Evolutionary conservation across 1,284 basidiomycete genomes (phyloP).

Genomic region (Butyriboletus appendiculatus): DNA sequence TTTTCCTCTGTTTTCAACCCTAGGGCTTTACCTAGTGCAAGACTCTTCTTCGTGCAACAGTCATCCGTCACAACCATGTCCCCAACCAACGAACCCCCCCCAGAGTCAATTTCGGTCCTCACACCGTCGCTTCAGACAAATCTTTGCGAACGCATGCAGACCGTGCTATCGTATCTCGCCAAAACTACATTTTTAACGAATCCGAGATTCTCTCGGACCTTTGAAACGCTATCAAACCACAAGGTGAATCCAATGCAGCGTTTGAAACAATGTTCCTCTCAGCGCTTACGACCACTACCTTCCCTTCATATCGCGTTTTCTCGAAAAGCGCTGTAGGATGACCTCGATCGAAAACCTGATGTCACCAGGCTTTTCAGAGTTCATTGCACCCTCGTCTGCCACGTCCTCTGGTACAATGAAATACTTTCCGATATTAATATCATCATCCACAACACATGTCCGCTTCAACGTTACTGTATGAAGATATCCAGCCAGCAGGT

Average conservation of each 20-base stretch:
- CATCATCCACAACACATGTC: constrained; percentile 26
- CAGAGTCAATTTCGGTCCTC: constrained; percentile 13
- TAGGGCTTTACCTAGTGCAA: too few relatives aligned
- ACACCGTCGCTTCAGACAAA: constrained; percentile 14
- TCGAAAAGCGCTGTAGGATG: constrained; percentile 22
- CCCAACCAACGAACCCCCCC: constrained; percentile 12
- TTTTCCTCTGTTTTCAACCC: too few relatives aligned
- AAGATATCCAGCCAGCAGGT: constrained; percentile 7
- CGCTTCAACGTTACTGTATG: constrained; percentile 9
- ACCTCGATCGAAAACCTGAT: constrained; percentile 25
- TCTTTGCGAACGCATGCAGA: constrained; percentile 22
- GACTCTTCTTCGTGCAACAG: too few relatives aligned
- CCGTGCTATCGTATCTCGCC: constrained; percentile 26
- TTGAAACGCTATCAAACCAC: constrained; percentile 5
- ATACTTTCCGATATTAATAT: constrained; percentile 25
- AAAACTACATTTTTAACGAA: constrained; percentile 22
- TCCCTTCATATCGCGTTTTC: constrained; percentile 23
- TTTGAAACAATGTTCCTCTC: constrained; percentile 19
- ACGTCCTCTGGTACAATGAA: constrained; percentile 24
- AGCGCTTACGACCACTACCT: constrained; percentile 21
- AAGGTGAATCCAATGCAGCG: not conserved
- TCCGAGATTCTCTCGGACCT: constrained; percentile 17
- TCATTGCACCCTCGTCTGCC: constrained; percentile 24
- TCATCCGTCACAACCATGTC: constrained; percentile 8
- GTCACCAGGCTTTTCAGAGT: constrained; percentile 23